Percentiles rank a stretch among this genome's conserved stretches.
These are phyloP conservation scores for Rubus idaeus DNA, from an alignment of 306 rosid genomes.

Conservation along the genomic window DNA sequence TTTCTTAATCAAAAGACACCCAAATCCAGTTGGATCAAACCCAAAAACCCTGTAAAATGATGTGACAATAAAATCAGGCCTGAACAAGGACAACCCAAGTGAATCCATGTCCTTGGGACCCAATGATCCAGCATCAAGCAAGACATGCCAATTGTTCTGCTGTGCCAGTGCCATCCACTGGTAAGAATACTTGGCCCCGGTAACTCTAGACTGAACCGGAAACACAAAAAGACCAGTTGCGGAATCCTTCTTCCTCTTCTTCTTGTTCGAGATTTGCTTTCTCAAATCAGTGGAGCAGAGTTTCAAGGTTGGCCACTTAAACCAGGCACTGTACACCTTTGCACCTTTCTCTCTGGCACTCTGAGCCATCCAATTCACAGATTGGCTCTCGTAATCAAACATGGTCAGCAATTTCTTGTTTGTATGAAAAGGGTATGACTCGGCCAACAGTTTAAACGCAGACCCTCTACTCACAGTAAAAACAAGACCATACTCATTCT, in stretches of 20 bases:
- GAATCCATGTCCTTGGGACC: constrained; percentile 99
- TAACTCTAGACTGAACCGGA: constrained; percentile 95
- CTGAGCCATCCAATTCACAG: constrained; percentile 95
- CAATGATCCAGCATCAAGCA: constrained; percentile 92
- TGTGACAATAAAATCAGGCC: constrained; percentile 93
- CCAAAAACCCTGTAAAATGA: constrained; percentile 98
- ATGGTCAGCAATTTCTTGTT: constrained; percentile 86
- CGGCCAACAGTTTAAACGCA: constrained; percentile 80
- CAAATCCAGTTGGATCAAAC: constrained; percentile 94
- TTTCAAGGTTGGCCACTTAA: constrained; percentile 95
- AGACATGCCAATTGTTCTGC: constrained; percentile 97
- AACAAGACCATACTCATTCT: constrained; percentile 90
- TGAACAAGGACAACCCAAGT: constrained; percentile 85
- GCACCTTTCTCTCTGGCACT: constrained; percentile 92
- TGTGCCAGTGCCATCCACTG: constrained; percentile 99
- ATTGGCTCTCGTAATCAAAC: constrained; percentile 98
- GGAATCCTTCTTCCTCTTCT: constrained; percentile 86
- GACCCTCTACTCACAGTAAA: constrained; percentile 97
- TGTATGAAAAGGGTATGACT: constrained; percentile 88
- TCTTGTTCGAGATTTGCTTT: constrained; percentile 82
- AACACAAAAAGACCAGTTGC: constrained; percentile 91
- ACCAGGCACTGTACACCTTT: constrained; percentile 86
- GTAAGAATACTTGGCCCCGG: constrained; percentile 92
- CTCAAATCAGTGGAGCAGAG: constrained; percentile 94
- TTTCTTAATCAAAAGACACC: constrained; percentile 89